These are phyloP conservation scores for Trichoderma lentiforme DNA, from an alignment of 2,329 filamentous ascomycete species.

Conservation along the genomic window DNA sequence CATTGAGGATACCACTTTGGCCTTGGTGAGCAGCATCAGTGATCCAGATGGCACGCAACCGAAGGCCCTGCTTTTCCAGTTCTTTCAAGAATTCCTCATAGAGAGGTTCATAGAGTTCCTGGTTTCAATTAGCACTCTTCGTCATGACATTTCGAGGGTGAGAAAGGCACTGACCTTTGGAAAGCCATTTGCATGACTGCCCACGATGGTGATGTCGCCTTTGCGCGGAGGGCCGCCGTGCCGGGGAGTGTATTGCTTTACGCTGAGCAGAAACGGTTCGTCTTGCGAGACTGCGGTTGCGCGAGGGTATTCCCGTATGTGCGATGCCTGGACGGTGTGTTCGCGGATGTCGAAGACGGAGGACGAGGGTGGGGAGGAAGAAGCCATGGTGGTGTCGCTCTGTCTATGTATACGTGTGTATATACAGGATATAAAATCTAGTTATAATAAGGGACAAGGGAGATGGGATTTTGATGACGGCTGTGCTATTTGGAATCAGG, in stretches of 20 bases:
- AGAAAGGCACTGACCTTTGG: conserved; percentile 61
- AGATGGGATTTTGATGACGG: background rate
- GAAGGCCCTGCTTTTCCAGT: conserved; percentile 57
- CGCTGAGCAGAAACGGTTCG: conserved; percentile 66
- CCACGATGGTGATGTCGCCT: conserved; percentile 82
- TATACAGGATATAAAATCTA: no score
- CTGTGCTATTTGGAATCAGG: background rate
- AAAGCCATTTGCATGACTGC: conserved; percentile 86
- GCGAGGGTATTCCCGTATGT: conserved; percentile 78
- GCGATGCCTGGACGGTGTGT: conserved; percentile 69
- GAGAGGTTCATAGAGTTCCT: conserved; percentile 89
- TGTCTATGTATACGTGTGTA: background rate
- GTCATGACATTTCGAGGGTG: background rate
- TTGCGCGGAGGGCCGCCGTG: conserved; percentile 64
- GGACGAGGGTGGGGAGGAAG: conserved; percentile 13
- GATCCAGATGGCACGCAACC: conserved; percentile 83
- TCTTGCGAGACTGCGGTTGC: conserved; percentile 72
- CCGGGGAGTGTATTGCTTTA: conserved; percentile 85
- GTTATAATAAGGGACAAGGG: background rate
- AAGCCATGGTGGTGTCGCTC: background rate
- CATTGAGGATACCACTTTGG: conserved; percentile 73
- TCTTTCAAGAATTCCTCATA: conserved; percentile 75
- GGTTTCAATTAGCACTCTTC: background rate
- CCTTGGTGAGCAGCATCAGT: conserved; percentile 87
- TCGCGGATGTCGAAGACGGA: conserved; percentile 62